Evolutionary conservation across 75 land plant species (phyloP), one percentile per base, ranked within the genome.

Genomic region (Larix kaempferi): DNA sequence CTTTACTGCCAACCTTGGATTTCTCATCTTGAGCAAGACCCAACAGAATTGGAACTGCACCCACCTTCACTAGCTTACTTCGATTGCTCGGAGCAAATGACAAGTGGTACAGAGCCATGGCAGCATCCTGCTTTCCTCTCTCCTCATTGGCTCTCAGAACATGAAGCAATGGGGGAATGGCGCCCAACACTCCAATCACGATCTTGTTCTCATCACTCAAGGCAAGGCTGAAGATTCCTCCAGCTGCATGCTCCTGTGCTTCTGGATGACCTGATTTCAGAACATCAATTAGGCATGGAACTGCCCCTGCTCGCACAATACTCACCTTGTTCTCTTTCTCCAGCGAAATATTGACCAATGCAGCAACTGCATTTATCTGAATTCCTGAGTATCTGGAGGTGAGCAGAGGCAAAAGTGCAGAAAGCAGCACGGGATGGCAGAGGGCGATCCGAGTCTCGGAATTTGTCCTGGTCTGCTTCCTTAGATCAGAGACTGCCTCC

Each of bases 171-270:
- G 95, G 95, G 74, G 81, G 93, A 49, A 94, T 65, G 56, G 93
- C 93, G 4, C 94, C 91, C 35, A 94, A 79, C 3, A 90, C 91
- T 3, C 95, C 98, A 22, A 94, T 87, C 5, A 91, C 93, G 74
- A 85, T 84, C 78, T 84, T 89, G 85, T 94, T 94, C 13, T 89
- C 93, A 54, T 94, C 98, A n/a, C 87, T 86, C 6, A 94, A 58
- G 13, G 93, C 89, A 12, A 94, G 82, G 74, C 93, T 93, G 75
- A 93, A 94, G 57, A 93, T 59, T 8, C 86, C 91, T 4, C 96
- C 98, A 29, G 98, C 93, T 17, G 91, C 91, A 76, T 90, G 95
- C 66, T 94, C 93, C 76, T 87, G 89, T 16, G 90, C 76, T 58
- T 91, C 91, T 14, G 57, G 54, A 33, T 44, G 62, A 35, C 91